Base-by-base conservation (phyloP, 331 rosid genomes). In the Malus hybrid region DNA sequence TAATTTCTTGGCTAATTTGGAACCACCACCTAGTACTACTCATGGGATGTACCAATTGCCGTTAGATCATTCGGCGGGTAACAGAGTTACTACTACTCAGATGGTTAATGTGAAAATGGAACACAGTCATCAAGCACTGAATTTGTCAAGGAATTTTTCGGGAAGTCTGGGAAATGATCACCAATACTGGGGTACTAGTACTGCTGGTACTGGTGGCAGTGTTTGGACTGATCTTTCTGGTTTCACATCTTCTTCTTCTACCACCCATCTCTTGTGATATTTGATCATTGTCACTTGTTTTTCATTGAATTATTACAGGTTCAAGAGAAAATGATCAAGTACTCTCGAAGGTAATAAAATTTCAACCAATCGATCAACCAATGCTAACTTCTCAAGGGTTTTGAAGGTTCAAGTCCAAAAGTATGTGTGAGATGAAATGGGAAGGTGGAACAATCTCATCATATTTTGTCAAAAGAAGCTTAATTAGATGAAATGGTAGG, bases 221-320 rank as follows among this genome's bases (percentile, higher is more conserved):
- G 87, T 87, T 76, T 90, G 98, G 98, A 84, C 69, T 75, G 90
- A 88, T 74, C 76, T 85, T 75, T 88, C 91, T 60, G 83, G 83
- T 85, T 91, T 93, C 85, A 65, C 86, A 39, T 67, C 96, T 15
- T 75, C 97, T 48, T 79, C 96, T 12, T 79, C 97, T 24, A 78
- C 87, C 22, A 83, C 61, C 67, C 90, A 88, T 77, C 79, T 86
- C 46, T 78, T 86, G 83, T 93, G 85, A 88, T 34, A 54, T 59
- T 34, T 7, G 50, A 66, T 56, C 34, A 36, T 24, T 22, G 27
- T 59, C 39, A 59, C 34, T 59, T 62, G 29, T 42, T 4, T 42
- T 42, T 42, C 48, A 10, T 42, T 42, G 48, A 42, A 42, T 42
- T 42, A 10, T 4, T 62, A 62, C 33, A 14, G 66, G 66, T 62